These are phyloP conservation scores for Leucocoprinus birnbaumii DNA, from an alignment of 768 basidiomycete genomes.

Conservation along the genomic window DNA sequence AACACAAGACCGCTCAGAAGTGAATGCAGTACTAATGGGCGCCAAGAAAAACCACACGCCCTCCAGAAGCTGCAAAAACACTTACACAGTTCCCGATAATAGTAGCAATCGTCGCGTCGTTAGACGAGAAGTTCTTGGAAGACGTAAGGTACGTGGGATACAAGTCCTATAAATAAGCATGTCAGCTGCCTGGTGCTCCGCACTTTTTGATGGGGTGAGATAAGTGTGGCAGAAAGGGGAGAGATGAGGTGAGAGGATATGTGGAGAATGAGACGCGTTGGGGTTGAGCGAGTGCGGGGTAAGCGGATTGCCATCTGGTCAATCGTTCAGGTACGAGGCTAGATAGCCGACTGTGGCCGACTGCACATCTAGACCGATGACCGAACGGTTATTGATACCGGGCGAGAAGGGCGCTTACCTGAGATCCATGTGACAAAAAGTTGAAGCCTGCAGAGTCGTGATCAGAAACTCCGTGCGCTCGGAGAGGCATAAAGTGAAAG, in stretches of 20 bases:
- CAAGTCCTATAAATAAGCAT: constrained; percentile 43
- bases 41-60: not conserved
- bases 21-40: no score
- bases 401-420: constrained; percentile 31
- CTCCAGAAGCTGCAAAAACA: constrained; percentile 8
- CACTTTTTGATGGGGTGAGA: no score
- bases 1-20: no score
- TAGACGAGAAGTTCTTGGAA: constrained; percentile 56
- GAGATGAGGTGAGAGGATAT: no score
- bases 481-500: constrained; percentile 2
- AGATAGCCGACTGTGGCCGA: no score
- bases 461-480: not conserved
- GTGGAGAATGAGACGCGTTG: no score
- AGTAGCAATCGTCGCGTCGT: constrained; percentile 67
- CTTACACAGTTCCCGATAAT: constrained; percentile 74
- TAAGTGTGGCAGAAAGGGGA: no score
- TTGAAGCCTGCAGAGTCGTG: constrained; percentile 52
- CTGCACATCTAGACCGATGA: no score
- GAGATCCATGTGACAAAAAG: constrained; percentile 74
- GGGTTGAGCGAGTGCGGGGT: not conserved
- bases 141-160: constrained; percentile 74
- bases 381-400: not conserved
- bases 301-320: not conserved
- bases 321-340: not conserved
- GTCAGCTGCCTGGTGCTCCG: no score